Conservation (phyloP, 805 yeast species). For the Candida cerambycidarum region DNA sequence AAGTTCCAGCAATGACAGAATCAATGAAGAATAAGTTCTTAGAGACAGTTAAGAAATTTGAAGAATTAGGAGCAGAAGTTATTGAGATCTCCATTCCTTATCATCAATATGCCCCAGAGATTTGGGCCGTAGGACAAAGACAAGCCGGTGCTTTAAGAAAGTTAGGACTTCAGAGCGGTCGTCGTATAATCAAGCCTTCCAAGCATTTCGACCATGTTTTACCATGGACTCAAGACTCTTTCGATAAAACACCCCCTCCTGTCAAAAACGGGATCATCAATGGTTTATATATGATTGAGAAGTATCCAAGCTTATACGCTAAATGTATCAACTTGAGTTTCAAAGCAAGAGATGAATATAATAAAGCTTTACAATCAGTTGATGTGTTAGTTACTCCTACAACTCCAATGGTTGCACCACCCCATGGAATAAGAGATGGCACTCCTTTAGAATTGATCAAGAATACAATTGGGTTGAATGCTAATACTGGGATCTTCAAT, state of each 20-base stretch:
- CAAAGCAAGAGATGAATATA: slow-evolving; percentile 14
- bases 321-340: slow-evolving; percentile 17
- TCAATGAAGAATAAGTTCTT: slow-evolving; percentile 14
- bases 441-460: slow-evolving; percentile 14
- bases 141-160: slow-evolving; percentile 15
- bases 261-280: slow-evolving; percentile 15
- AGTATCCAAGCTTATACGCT: slow-evolving; percentile 15
- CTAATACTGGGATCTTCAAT: slow-evolving; percentile 16
- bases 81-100: slow-evolving; percentile 18
- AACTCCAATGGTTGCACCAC: slow-evolving; percentile 16
- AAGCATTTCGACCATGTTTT: slow-evolving; percentile 12
- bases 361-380: slow-evolving; percentile 14
- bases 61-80: slow-evolving; percentile 17
- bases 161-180: slow-evolving; percentile 14
- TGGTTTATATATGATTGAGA: slow-evolving; percentile 14
- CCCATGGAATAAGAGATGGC: slow-evolving; percentile 16
- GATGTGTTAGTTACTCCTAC: slow-evolving; percentile 17
- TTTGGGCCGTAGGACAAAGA: slow-evolving; percentile 17
- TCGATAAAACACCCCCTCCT: slow-evolving; percentile 15
- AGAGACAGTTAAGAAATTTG: slow-evolving; percentile 13
- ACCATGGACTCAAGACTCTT: slow-evolving; percentile 16
- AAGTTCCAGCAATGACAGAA: slow-evolving; percentile 16
- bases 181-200: slow-evolving; percentile 13
- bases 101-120: slow-evolving; percentile 17
- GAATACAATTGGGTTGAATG: slow-evolving; percentile 16